Evolutionary conservation across 371 early-diverging fungal species (phyloP).

Genomic region (Mucor saturninus): DNA sequence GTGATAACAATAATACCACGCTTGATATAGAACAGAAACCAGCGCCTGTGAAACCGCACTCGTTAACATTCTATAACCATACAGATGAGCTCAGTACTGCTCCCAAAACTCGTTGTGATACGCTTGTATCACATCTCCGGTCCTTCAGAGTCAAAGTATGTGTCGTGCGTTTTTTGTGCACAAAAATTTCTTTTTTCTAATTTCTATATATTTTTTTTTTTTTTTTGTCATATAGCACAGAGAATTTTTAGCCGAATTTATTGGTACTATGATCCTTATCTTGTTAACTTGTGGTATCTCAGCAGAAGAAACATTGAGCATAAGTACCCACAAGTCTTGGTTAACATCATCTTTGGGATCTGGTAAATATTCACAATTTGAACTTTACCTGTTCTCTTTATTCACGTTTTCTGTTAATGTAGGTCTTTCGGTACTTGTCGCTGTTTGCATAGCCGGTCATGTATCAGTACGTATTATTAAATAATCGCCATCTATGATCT

Average conservation of each 20-base stretch:
- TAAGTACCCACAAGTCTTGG: constrained; percentile 40
- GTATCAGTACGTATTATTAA: constrained; percentile 65
- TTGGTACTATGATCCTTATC: constrained; percentile 78
- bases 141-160: constrained; percentile 15
- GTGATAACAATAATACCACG: not conserved
- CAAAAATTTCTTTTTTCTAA: not conserved
- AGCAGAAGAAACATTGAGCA: constrained; percentile 52
- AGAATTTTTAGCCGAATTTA: constrained; percentile 81
- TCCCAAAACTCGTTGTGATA: not conserved
- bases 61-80: constrained; percentile 4
- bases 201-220: not conserved
- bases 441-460: constrained; percentile 72
- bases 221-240: constrained; percentile 41
- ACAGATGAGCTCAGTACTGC: constrained; percentile 13
- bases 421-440: constrained; percentile 47
- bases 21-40: constrained; percentile 9
- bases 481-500: not conserved
- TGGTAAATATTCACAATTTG: constrained; percentile 26
- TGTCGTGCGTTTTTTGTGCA: not conserved
- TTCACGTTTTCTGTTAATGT: not conserved
- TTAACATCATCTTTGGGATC: constrained; percentile 41
- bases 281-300: constrained; percentile 72
- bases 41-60: not conserved
- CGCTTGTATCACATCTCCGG: constrained; percentile 1
- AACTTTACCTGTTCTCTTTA: not conserved